Percentiles rank a stretch among this genome's conserved stretches.
Conservation (phyloP, 306 rosid genomes). For the Dryas drummondii region DNA sequence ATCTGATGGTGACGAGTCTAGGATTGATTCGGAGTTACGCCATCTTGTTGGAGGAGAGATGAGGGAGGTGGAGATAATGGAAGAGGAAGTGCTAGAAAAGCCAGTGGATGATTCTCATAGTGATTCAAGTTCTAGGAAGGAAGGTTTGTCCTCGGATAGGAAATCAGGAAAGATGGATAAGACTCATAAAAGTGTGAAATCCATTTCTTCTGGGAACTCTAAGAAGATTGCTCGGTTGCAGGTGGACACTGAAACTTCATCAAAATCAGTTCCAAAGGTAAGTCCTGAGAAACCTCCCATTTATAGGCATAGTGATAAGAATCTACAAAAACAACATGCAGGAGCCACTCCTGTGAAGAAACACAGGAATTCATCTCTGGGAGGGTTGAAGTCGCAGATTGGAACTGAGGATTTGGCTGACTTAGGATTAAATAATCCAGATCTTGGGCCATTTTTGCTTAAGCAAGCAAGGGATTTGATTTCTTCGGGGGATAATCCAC, state of each 20-base stretch:
- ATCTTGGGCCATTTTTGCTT: conserved; percentile 62
- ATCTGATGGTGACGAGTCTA: conserved; percentile 90
- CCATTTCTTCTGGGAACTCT: conserved; percentile 47
- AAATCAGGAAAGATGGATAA: conserved; percentile 45
- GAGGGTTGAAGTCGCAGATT: conserved; percentile 39
- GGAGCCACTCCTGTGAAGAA: conserved; percentile 37
- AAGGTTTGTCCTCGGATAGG: conserved; percentile 41
- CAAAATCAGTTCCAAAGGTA: conserved; percentile 45
- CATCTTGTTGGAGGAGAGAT: conserved; percentile 92
- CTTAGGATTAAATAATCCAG: conserved; percentile 45
- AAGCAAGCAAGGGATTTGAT: conserved; percentile 86
- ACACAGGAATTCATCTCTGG: conserved; percentile 35
- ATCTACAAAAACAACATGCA: conserved; percentile 43
- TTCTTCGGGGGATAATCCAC: conserved; percentile 62
- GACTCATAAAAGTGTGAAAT: conserved; percentile 43
- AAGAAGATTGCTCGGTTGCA: conserved; percentile 39
- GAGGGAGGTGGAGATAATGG: conserved; percentile 95
- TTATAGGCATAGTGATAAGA: conserved; percentile 40
- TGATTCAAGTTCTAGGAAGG: conserved; percentile 51
- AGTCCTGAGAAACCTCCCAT: conserved; percentile 55
- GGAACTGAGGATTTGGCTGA: conserved; percentile 33
- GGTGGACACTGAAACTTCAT: conserved; percentile 34
- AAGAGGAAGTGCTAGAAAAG: conserved; percentile 66
- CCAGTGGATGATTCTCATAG: conserved; percentile 40
- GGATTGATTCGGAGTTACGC: conserved; percentile 85